Evolutionary conservation across 495 filamentous ascomycete species (phyloP).

Genomic region (Aspergillus avenaceus): DNA sequence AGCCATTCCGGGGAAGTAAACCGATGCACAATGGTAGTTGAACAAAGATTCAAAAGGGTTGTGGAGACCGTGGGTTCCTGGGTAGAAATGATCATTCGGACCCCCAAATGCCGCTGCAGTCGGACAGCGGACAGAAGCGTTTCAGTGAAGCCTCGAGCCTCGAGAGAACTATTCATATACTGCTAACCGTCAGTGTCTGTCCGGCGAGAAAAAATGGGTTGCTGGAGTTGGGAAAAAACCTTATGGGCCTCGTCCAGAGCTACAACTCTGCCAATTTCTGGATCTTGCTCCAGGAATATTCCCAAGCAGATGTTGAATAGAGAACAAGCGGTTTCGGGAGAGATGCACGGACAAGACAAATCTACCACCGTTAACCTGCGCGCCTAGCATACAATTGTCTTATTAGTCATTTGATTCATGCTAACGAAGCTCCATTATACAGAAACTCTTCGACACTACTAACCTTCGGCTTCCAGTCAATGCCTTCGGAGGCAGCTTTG

Average conservation of each 20-base stretch:
- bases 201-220: too few relatives aligned
- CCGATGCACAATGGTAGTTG: conserved; percentile 69
- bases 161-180: conserved; percentile 45
- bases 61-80: conserved; percentile 77
- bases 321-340: conserved; percentile 59
- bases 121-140: conserved; percentile 61
- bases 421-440: too few relatives aligned
- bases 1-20: conserved; percentile 73
- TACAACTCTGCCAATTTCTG: conserved; percentile 43
- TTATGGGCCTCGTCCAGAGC: conserved; percentile 60
- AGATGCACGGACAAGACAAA: conserved; percentile 68
- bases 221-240: conserved; percentile 29
- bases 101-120: conserved; percentile 64
- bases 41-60: conserved; percentile 64
- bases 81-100: conserved; percentile 66
- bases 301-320: conserved; percentile 65
- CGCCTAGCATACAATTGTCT: too few relatives aligned
- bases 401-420: too few relatives aligned
- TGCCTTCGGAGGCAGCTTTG: background rate
- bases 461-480: conserved; percentile 8
- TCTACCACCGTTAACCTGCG: conserved; percentile 72
- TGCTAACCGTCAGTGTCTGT: too few relatives aligned
- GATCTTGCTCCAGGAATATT: conserved; percentile 54
- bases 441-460: too few relatives aligned
- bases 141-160: conserved; percentile 54